These are phyloP conservation scores for Suhomyces atakaporum DNA, from an alignment of 1,139 yeast species.

Conservation along the genomic window DNA sequence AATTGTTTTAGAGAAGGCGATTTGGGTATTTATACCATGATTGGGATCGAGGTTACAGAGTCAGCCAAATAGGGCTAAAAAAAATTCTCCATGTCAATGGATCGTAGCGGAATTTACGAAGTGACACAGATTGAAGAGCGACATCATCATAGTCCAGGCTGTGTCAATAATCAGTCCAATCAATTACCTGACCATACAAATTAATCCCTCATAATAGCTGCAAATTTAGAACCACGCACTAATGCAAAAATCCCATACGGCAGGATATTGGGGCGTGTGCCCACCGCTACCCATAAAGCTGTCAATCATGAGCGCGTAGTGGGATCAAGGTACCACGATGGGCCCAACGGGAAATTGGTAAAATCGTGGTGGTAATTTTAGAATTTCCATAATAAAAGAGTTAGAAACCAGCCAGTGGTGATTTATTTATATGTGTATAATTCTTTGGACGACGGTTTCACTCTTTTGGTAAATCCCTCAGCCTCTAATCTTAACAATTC, in stretches of 20 bases:
- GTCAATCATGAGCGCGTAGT: background rate
- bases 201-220: conserved; percentile 12
- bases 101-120: too few species aligned
- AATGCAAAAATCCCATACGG: background rate
- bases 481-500: conserved; percentile 5
- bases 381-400: background rate
- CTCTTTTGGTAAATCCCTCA: conserved; percentile 1
- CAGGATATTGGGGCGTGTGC: conserved; percentile 2
- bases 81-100: too few species aligned
- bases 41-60: background rate
- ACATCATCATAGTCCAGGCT: too few species aligned
- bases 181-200: background rate
- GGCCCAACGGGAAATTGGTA: background rate
- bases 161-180: background rate
- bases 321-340: background rate
- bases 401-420: too few species aligned
- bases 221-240: background rate
- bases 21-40: background rate
- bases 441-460: background rate
- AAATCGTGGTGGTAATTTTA: background rate
- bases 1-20: background rate
- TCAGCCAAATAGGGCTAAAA: background rate
- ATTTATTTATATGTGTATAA: background rate
- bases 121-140: too few species aligned
- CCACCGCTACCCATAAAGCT: background rate